Conservation (phyloP, 306 rosid genomes). For the Cicer bijugum region DNA sequence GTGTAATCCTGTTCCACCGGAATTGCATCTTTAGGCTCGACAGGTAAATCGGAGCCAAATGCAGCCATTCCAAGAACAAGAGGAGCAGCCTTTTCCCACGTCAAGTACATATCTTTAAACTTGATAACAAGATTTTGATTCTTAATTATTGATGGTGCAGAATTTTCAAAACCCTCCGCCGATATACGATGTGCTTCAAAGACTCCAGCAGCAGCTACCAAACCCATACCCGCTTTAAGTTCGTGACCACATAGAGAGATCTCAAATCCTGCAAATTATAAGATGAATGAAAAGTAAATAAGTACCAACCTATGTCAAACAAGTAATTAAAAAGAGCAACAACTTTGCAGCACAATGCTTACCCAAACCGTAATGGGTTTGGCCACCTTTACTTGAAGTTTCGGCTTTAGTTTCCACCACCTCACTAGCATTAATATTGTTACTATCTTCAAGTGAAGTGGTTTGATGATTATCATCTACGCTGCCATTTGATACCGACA, state of each 20-base stretch:
- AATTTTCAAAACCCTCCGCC: slow-evolving; percentile 61
- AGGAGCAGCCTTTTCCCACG: slow-evolving; percentile 91
- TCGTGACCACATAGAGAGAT: slow-evolving; percentile 88
- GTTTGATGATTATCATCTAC: slow-evolving; percentile 46
- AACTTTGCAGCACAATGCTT: slow-evolving; percentile 41
- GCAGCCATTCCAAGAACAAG: slow-evolving; percentile 77
- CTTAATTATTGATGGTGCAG: slow-evolving; percentile 66
- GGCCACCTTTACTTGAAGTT: slow-evolving; percentile 51
- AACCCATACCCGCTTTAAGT: slow-evolving; percentile 77
- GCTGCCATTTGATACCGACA: slow-evolving; percentile 42
- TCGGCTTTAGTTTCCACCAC: slow-evolving; percentile 47
- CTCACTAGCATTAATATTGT: slow-evolving; percentile 43
- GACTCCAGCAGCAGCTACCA: slow-evolving; percentile 70
- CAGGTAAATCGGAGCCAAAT: slow-evolving; percentile 69
- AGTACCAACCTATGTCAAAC: slow-evolving; percentile 28
- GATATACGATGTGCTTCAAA: slow-evolving; percentile 71
- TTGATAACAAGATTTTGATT: slow-evolving; percentile 73
- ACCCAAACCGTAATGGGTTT: slow-evolving; percentile 52
- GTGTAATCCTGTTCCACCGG: slow-evolving; percentile 68
- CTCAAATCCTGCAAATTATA: slow-evolving; percentile 68
- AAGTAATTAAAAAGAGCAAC: slow-evolving; percentile 40
- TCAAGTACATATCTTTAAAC: slow-evolving; percentile 69
- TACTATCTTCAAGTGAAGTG: slow-evolving; percentile 43
- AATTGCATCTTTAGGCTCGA: slow-evolving; percentile 73
- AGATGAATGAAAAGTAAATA: slow-evolving; percentile 39